Percentiles rank a stretch among this genome's conserved stretches.
phyloP scores from a whole-genome alignment of 2,329 filamentous ascomycete genomes.

The Didymella arachidicola region DNA sequence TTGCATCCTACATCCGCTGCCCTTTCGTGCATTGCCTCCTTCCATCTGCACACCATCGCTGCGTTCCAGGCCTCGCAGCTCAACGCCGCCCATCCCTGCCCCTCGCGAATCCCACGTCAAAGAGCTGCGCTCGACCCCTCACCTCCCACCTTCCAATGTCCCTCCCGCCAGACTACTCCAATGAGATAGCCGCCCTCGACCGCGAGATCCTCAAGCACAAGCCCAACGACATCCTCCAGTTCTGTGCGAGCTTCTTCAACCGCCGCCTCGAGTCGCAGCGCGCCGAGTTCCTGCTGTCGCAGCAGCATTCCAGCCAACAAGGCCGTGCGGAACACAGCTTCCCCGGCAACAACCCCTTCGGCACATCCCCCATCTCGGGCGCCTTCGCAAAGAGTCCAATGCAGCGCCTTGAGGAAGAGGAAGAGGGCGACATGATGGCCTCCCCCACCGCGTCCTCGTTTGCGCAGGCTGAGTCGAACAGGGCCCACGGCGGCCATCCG shows the following conservation, averaged over 20 bases:
- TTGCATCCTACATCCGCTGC: conserved; percentile 11
- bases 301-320: conserved; percentile 56
- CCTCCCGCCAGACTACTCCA: conserved; percentile 55
- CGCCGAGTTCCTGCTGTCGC: conserved; percentile 61
- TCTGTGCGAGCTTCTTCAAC: conserved; percentile 73
- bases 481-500: conserved; percentile 38
- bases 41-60: conserved; percentile 32
- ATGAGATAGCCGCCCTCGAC: conserved; percentile 70
- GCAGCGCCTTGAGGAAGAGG: conserved; percentile 78
- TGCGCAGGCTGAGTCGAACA: conserved; percentile 52
- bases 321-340: conserved; percentile 72
- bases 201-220: conserved; percentile 66
- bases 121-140: conserved; percentile 49
- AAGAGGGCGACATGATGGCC: conserved; percentile 77
- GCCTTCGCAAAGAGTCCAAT: conserved; percentile 59
- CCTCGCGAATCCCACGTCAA: conserved; percentile 48
- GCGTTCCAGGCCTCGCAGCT: conserved; percentile 40
- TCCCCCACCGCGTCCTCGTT: conserved; percentile 70
- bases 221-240: conserved; percentile 71
- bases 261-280: conserved; percentile 71
- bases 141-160: conserved; percentile 48
- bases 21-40: conserved; percentile 8
- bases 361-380: conserved; percentile 53
- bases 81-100: conserved; percentile 47
- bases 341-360: conserved; percentile 81